These are phyloP conservation scores for Castanopsis chinensis DNA, from an alignment of 306 rosid genomes.

Conservation along the genomic window DNA sequence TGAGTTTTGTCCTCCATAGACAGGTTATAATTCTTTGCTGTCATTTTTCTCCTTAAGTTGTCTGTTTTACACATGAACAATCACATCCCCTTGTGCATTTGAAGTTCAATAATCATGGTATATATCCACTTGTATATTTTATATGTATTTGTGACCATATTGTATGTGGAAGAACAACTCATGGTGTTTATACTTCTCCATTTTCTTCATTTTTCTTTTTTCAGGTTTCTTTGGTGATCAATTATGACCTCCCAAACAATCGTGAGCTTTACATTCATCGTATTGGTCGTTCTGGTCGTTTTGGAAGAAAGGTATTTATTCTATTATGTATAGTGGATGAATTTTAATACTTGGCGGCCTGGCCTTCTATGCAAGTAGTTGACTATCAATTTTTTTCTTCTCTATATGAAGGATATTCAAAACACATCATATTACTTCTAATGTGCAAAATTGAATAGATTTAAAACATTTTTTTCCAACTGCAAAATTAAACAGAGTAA, in stretches of 20 bases:
- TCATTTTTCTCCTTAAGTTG: neutral
- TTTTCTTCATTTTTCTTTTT: neutral
- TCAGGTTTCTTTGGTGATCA: slow-evolving; percentile 92
- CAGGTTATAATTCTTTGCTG: neutral
- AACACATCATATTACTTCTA: neutral
- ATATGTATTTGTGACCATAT: neutral
- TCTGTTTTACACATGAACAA: neutral
- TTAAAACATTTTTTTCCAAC: neutral
- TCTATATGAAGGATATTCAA: neutral
- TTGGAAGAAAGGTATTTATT: slow-evolving; percentile 88
- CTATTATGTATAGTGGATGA: neutral
- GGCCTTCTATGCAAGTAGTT: neutral
- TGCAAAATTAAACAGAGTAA: too few relatives aligned
- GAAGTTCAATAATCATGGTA: neutral
- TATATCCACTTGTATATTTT: neutral
- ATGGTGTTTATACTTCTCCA: slow-evolving; percentile 3
- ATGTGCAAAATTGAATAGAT: neutral
- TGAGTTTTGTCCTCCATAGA: neutral
- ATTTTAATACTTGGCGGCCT: neutral
- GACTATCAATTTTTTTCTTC: neutral
- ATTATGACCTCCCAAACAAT: slow-evolving; percentile 96
- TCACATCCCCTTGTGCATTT: neutral
- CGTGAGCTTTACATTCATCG: slow-evolving; percentile 98
- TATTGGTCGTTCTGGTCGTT: slow-evolving; percentile 98
- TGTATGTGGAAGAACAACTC: neutral